Percentiles rank a stretch among this genome's conserved stretches.
Evolutionary conservation across 805 yeast species (phyloP).

Genomic region (Ogataea kodamae): DNA sequence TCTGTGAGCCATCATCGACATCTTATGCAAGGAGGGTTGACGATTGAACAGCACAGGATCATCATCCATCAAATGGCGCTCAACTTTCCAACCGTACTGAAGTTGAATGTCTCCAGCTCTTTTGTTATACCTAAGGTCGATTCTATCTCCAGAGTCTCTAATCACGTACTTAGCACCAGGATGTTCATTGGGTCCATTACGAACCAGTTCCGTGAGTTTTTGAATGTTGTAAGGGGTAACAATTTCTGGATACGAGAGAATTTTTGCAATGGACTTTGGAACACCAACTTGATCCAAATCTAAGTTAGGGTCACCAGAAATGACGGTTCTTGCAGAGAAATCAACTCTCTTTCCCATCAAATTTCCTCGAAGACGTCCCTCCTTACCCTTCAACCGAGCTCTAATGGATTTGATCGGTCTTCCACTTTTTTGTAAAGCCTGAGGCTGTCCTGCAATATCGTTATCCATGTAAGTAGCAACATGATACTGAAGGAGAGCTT

Average conservation of each 20-base stretch:
- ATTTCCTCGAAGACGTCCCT: constrained; percentile 97
- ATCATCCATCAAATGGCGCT: constrained; percentile 94
- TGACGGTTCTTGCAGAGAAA: constrained; percentile 97
- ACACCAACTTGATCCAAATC: constrained; percentile 99
- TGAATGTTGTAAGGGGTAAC: constrained; percentile 98
- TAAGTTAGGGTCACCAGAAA: constrained; percentile 97
- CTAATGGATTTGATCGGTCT: constrained; percentile 97
- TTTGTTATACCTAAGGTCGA: constrained; percentile 93
- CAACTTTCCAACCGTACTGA: constrained; percentile 99
- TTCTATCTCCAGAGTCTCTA: constrained; percentile 98
- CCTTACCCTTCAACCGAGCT: constrained; percentile 99
- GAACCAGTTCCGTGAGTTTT: constrained; percentile 83
- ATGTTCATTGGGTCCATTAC: constrained; percentile 98
- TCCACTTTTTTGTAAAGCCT: constrained; percentile 96
- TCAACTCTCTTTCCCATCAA: constrained; percentile 99
- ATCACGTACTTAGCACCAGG: constrained; percentile 99
- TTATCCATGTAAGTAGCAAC: constrained; percentile 99
- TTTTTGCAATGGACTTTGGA: constrained; percentile 93
- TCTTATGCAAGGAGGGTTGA: constrained; percentile 98
- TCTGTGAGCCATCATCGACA: constrained; percentile 99
- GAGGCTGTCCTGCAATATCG: constrained; percentile 99
- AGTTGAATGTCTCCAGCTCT: constrained; percentile 97
- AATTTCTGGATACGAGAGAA: constrained; percentile 93
- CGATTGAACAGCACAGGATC: constrained; percentile 98
- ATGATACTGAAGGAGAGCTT: constrained; percentile 90